A percentile compares a stretch with the other conserved stretches of the same genome.
Conservation (phyloP, 2,329 filamentous ascomycete genomes). For the Fusarium redolens region DNA sequence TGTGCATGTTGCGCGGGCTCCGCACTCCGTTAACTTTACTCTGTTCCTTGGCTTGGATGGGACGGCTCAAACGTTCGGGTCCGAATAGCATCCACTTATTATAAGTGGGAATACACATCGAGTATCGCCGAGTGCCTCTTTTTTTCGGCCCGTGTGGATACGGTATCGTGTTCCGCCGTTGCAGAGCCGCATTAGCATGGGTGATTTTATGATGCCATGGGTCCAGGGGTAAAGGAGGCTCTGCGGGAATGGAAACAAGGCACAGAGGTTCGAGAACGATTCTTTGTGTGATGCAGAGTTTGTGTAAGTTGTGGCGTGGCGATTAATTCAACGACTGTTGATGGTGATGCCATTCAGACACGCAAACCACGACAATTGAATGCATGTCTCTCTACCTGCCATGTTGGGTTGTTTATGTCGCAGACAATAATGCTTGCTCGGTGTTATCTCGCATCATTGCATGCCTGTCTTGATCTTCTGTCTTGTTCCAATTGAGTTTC, state of each 20-base stretch:
- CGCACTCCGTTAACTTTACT: constrained; percentile 11
- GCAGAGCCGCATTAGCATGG: constrained; percentile 34
- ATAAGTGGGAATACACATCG: constrained; percentile 12
- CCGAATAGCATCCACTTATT: constrained; percentile 18
- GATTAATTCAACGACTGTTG: not conserved
- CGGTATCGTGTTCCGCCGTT: constrained; percentile 15
- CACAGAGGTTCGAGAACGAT: not conserved
- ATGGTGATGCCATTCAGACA: not conserved
- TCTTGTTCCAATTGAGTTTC: constrained; percentile 22
- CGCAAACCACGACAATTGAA: not conserved
- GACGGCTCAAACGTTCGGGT: constrained; percentile 25
- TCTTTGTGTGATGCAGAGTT: not conserved
- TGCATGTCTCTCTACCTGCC: not conserved
- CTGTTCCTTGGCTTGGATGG: not conserved
- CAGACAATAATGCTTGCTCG: constrained; percentile 13
- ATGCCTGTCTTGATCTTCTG: constrained; percentile 9
- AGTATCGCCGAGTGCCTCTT: constrained; percentile 28
- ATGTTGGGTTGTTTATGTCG: not conserved
- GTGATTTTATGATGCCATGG: not conserved
- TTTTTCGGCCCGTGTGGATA: constrained; percentile 34
- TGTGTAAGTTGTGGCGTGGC: not conserved
- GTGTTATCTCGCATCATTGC: constrained; percentile 19
- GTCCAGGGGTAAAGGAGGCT: constrained; percentile 27
- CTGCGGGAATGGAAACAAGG: constrained; percentile 15
- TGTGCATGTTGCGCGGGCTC: constrained; percentile 2